Evolutionary conservation across 176 grass and related monocot species (phyloP).

Genomic region (Calamus simplicifolius): DNA sequence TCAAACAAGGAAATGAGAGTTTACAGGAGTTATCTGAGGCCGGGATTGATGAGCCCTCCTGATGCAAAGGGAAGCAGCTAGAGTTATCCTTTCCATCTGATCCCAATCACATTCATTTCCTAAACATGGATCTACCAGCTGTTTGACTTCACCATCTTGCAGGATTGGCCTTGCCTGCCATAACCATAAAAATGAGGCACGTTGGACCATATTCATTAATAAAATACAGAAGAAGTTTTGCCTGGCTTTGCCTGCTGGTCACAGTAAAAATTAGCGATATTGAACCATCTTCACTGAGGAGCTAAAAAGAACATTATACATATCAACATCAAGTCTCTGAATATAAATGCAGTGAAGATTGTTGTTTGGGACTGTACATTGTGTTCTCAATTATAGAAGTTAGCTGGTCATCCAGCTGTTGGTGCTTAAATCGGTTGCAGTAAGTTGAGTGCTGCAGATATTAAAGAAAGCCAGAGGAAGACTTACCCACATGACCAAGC

Average conservation of each 20-base stretch:
- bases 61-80: slow-evolving; percentile 67
- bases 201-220: neutral
- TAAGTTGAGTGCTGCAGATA: neutral
- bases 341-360: no score
- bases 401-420: no score
- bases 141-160: slow-evolving; percentile 47
- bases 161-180: slow-evolving; percentile 77
- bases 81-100: slow-evolving; percentile 66
- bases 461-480: neutral
- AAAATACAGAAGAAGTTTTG: neutral
- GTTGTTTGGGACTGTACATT: no score
- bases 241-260: no score
- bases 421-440: no score
- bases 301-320: no score
- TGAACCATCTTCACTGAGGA: no score
- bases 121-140: slow-evolving; percentile 55
- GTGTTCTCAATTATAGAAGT: no score
- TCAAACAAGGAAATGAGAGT: slow-evolving; percentile 2
- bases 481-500: slow-evolving; percentile 91
- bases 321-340: no score
- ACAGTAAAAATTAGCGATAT: no score
- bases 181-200: neutral
- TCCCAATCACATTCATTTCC: slow-evolving; percentile 45
- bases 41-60: slow-evolving; percentile 47
- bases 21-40: slow-evolving; percentile 59